phyloP scores from a whole-genome alignment of 192 early-diverging fungal species.

The Entomortierella chlamydospora region DNA sequence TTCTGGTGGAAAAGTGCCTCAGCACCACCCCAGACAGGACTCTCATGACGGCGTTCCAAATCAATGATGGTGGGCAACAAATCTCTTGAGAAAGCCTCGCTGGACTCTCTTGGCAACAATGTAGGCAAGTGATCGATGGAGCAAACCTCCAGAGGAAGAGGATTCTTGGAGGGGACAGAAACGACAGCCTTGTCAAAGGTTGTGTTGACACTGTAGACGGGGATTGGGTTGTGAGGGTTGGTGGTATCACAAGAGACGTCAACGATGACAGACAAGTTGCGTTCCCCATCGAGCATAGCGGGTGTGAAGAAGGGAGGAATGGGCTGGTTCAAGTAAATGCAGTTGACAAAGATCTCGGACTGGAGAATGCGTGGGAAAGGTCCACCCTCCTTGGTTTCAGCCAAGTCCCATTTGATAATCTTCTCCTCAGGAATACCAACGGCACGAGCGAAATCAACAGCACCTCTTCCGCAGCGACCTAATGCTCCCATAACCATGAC shows the following conservation, averaged over 20 bases:
- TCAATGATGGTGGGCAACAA: conserved; percentile 86
- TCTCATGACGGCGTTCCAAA: conserved; percentile 70
- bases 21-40: conserved; percentile 85
- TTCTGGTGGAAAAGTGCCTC: conserved; percentile 89
- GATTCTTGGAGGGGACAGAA: conserved; percentile 68
- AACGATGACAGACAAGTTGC: conserved; percentile 85
- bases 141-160: conserved; percentile 85
- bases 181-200: conserved; percentile 95
- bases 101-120: conserved; percentile 91
- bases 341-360: conserved; percentile 97
- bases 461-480: conserved; percentile 94
- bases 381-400: conserved; percentile 91
- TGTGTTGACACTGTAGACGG: conserved; percentile 91
- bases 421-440: conserved; percentile 84
- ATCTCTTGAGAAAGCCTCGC: conserved; percentile 88
- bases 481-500: conserved; percentile 99
- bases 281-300: conserved; percentile 75
- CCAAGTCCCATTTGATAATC: conserved; percentile 96
- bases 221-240: conserved; percentile 98
- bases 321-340: conserved; percentile 93
- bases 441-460: conserved; percentile 83
- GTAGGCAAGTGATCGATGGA: conserved; percentile 98
- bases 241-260: conserved; percentile 98
- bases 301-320: conserved; percentile 96
- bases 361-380: conserved; percentile 93